phyloP scores from a whole-genome alignment of 352 stramenopile genomes.

The Aphanomyces stellatus region DNA sequence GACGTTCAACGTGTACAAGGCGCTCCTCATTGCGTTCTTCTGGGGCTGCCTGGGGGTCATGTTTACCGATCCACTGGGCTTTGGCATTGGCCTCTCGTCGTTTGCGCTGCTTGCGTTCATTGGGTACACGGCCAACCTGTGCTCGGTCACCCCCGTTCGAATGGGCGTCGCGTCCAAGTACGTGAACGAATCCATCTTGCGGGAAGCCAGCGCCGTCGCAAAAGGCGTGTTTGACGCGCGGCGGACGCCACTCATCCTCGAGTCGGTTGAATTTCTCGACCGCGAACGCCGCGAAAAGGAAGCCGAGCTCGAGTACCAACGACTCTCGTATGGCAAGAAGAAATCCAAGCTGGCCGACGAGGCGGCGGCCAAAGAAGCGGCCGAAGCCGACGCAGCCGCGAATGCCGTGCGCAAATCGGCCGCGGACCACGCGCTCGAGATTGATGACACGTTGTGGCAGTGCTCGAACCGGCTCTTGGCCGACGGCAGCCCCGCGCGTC shows the following conservation, averaged over 20 bases:
- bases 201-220: constrained; percentile 67
- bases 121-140: constrained; percentile 65
- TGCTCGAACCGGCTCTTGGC: background rate
- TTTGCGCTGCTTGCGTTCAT: constrained; percentile 70
- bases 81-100: constrained; percentile 83
- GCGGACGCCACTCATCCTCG: constrained; percentile 61
- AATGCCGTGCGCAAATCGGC: constrained; percentile 24
- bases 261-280: constrained; percentile 69
- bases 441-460: constrained; percentile 35
- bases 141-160: constrained; percentile 75
- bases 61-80: constrained; percentile 84
- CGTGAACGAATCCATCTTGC: constrained; percentile 82
- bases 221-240: constrained; percentile 55
- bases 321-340: constrained; percentile 51
- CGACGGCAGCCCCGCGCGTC: background rate
- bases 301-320: constrained; percentile 75
- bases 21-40: constrained; percentile 60
- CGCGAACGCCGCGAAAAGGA: constrained; percentile 59
- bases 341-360: background rate
- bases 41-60: constrained; percentile 85
- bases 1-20: constrained; percentile 53
- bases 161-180: constrained; percentile 85
- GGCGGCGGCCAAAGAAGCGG: background rate
- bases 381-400: constrained; percentile 19
- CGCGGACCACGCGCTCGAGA: constrained; percentile 52